phyloP scores from a whole-genome alignment of 805 yeast genomes.

The Alloascoidea africana region DNA sequence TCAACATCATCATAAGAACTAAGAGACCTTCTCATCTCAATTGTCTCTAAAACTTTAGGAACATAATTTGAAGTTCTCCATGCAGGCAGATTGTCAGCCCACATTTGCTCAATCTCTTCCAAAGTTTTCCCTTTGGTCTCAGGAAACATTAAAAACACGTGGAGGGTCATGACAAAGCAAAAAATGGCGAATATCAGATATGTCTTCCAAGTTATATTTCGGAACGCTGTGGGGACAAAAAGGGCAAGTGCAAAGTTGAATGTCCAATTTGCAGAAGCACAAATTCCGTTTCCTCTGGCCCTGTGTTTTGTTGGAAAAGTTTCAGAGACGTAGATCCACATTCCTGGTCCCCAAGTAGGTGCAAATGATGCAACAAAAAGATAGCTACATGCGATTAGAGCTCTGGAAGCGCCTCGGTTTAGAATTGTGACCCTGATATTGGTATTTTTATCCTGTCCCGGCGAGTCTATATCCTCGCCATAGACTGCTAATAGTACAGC shows the following conservation, averaged over 20 bases:
- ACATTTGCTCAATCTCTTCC: conserved; percentile 32
- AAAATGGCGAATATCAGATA: conserved; percentile 43
- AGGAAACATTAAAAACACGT: conserved; percentile 32
- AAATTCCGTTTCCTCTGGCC: conserved; percentile 43
- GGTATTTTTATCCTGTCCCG: background rate
- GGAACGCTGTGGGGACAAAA: conserved; percentile 33
- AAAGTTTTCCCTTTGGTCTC: conserved; percentile 47
- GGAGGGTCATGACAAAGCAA: conserved; percentile 30
- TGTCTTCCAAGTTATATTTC: conserved; percentile 34
- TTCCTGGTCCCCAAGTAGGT: conserved; percentile 32
- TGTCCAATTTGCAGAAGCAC: conserved; percentile 51
- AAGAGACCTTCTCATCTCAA: too few relatives aligned
- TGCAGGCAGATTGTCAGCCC: background rate
- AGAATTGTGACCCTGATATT: background rate
- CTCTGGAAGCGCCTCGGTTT: conserved; percentile 21
- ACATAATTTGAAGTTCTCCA: background rate
- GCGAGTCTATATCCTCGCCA: conserved; percentile 8
- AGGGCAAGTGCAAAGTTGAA: conserved; percentile 48
- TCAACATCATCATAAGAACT: too few relatives aligned
- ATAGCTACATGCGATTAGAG: conserved; percentile 32
- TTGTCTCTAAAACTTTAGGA: too few relatives aligned
- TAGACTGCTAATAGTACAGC: conserved; percentile 18
- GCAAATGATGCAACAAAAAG: conserved; percentile 41
- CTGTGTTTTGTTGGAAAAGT: conserved; percentile 50
- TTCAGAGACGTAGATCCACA: conserved; percentile 52